phyloP scores from a whole-genome alignment of 1,139 yeast species.

The Arxiozyma slooffiae region DNA sequence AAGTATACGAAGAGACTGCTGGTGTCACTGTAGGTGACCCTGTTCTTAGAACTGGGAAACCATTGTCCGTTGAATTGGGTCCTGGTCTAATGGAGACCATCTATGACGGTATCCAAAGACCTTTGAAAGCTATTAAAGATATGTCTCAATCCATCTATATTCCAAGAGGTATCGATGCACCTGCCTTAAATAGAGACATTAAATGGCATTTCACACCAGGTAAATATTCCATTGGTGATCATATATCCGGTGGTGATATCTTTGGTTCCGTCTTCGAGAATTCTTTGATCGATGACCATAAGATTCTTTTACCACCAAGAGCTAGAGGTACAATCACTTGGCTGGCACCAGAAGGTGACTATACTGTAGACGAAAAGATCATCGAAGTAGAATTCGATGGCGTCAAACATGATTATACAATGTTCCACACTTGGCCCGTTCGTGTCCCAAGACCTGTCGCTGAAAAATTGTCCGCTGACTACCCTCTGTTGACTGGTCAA shows the following conservation, averaged over 20 bases:
- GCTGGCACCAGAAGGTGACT: constrained; percentile 82
- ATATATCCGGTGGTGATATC: constrained; percentile 95
- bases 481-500: constrained; percentile 95
- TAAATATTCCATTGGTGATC: constrained; percentile 79
- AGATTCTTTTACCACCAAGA: constrained; percentile 91
- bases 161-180: constrained; percentile 97
- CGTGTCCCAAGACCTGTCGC: constrained; percentile 99
- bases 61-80: constrained; percentile 94
- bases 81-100: constrained; percentile 99
- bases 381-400: constrained; percentile 95
- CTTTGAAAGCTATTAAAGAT: constrained; percentile 83
- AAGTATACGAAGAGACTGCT: constrained; percentile 97
- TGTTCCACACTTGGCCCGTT: constrained; percentile 99
- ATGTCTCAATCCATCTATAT: constrained; percentile 83
- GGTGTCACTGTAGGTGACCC: constrained; percentile 99
- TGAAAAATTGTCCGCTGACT: constrained; percentile 82
- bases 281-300: constrained; percentile 84
- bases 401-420: constrained; percentile 64
- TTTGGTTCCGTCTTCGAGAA: constrained; percentile 91
- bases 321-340: constrained; percentile 94
- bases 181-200: constrained; percentile 73
- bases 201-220: constrained; percentile 85
- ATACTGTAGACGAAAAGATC: constrained; percentile 78
- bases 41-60: constrained; percentile 93
- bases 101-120: constrained; percentile 99